A percentile compares a stretch with the other conserved stretches of the same genome.
These are phyloP conservation scores for Mycena vitilis DNA, from an alignment of 768 basidiomycete genomes.

Conservation along the genomic window DNA sequence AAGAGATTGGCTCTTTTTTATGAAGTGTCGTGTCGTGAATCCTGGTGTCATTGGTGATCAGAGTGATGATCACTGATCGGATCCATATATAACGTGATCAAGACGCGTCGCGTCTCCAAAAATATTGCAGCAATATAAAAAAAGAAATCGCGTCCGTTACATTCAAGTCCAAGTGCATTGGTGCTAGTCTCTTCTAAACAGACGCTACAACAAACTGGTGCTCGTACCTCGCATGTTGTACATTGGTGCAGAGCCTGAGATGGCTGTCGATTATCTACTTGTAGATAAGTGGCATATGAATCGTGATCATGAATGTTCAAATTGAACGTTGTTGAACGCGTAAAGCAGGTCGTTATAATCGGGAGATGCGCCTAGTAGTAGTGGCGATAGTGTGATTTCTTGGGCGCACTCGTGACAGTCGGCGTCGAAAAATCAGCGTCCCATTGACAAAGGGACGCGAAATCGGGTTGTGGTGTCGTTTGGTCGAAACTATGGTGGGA, in stretches of 20 bases:
- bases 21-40: too few species aligned
- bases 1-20: too few species aligned
- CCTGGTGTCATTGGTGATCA: too few species aligned
- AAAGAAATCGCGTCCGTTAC: neutral
- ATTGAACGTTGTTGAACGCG: neutral
- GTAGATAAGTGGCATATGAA: neutral
- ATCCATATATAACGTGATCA: neutral
- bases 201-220: too few species aligned
- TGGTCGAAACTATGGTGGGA: neutral
- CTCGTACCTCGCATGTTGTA: too few species aligned
- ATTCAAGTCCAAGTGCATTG: neutral
- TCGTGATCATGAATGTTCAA: neutral
- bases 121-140: neutral
- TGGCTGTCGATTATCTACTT: too few species aligned
- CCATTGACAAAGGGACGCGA: constrained; percentile 23
- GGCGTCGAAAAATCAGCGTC: constrained; percentile 21
- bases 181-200: too few species aligned
- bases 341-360: too few species aligned
- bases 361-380: constrained; percentile 6
- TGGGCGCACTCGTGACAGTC: neutral
- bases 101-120: constrained; percentile 8
- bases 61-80: too few species aligned
- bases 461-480: neutral
- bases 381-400: neutral
- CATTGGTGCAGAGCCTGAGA: too few species aligned